Conservation (phyloP, 1,284 basidiomycete genomes). For the Dichomitus squalens region DNA sequence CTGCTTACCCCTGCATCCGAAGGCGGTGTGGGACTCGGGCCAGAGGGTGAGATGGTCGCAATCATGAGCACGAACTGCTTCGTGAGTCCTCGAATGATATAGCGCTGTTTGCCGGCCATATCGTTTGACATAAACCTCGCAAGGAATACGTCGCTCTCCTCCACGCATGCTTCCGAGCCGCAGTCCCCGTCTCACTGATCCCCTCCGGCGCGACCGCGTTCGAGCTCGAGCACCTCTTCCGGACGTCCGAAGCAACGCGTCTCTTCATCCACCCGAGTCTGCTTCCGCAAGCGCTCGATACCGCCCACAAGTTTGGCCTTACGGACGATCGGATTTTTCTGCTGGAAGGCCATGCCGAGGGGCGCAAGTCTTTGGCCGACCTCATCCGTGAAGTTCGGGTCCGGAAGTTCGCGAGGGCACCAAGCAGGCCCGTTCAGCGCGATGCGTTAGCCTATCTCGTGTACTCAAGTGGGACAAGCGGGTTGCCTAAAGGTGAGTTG, state of each 20-base stretch:
- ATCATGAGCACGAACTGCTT: constrained; percentile 70
- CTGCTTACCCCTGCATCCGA: constrained; percentile 45
- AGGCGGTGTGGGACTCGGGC: constrained; percentile 60
- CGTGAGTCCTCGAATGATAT: constrained; percentile 40
- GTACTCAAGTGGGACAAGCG: constrained; percentile 80
- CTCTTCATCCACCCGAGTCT: constrained; percentile 63
- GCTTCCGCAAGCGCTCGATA: constrained; percentile 49
- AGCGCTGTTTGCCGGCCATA: not conserved
- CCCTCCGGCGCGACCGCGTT: constrained; percentile 67
- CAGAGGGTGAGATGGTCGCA: constrained; percentile 59
- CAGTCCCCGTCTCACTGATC: constrained; percentile 64
- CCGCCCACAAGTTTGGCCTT: constrained; percentile 54
- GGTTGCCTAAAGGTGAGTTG: constrained; percentile 68
- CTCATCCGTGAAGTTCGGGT: constrained; percentile 45
- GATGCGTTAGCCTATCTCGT: constrained; percentile 71
- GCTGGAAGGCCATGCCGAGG: constrained; percentile 45
- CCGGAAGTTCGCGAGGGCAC: constrained; percentile 42
- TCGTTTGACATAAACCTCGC: not conserved
- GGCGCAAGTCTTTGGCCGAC: constrained; percentile 46
- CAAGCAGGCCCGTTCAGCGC: constrained; percentile 48
- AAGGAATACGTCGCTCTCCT: constrained; percentile 67
- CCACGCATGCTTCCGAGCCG: constrained; percentile 55
- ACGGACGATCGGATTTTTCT: constrained; percentile 54
- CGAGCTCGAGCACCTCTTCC: constrained; percentile 63
- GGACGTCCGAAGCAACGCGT: constrained; percentile 54